Evolutionary conservation across 495 filamentous ascomycete genomes (phyloP).

Genomic region (Mytilinidion resinicola): DNA sequence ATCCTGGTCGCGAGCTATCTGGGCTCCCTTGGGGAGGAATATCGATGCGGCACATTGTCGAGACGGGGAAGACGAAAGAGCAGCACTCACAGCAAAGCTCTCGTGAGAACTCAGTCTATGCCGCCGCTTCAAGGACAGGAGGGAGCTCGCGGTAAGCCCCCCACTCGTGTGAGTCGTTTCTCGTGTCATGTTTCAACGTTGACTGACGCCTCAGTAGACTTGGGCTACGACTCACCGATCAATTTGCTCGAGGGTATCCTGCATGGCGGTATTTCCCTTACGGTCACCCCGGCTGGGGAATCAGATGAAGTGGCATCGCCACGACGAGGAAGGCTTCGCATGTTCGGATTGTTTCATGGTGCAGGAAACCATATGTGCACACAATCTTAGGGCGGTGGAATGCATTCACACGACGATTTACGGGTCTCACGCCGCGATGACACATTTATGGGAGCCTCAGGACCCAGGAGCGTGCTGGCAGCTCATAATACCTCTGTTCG

Average conservation of each 20-base stretch:
- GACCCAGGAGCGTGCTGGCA: slow-evolving; percentile 23
- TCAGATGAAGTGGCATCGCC: slow-evolving; percentile 4
- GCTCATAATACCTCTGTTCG: slow-evolving; percentile 18
- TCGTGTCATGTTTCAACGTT: slow-evolving; percentile 3
- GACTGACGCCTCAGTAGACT: slow-evolving; percentile 24
- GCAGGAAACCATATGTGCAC: slow-evolving; percentile 9
- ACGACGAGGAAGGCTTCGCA: neutral
- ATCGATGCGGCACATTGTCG: slow-evolving; percentile 49
- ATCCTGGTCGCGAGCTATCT: slow-evolving; percentile 43
- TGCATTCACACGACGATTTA: slow-evolving; percentile 1
- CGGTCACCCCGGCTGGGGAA: slow-evolving; percentile 17
- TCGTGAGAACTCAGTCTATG: slow-evolving; percentile 31
- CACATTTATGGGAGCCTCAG: slow-evolving; percentile 13
- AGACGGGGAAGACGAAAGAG: slow-evolving; percentile 45
- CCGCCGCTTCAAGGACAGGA: slow-evolving; percentile 31
- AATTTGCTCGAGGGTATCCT: slow-evolving; percentile 33
- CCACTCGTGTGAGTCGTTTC: slow-evolving; percentile 19
- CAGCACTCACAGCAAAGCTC: slow-evolving; percentile 29
- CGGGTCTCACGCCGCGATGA: slow-evolving; percentile 22
- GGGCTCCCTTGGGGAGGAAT: slow-evolving; percentile 61
- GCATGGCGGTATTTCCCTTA: slow-evolving; percentile 31
- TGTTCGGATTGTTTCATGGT: slow-evolving; percentile 11
- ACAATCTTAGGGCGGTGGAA: slow-evolving; percentile 5
- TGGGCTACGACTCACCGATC: slow-evolving; percentile 33
- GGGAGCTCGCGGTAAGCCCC: slow-evolving; percentile 35